Evolutionary conservation across 805 yeast species (phyloP), one percentile per base, ranked within the genome.

Genomic region (Helenozyma rhizophorensis): DNA sequence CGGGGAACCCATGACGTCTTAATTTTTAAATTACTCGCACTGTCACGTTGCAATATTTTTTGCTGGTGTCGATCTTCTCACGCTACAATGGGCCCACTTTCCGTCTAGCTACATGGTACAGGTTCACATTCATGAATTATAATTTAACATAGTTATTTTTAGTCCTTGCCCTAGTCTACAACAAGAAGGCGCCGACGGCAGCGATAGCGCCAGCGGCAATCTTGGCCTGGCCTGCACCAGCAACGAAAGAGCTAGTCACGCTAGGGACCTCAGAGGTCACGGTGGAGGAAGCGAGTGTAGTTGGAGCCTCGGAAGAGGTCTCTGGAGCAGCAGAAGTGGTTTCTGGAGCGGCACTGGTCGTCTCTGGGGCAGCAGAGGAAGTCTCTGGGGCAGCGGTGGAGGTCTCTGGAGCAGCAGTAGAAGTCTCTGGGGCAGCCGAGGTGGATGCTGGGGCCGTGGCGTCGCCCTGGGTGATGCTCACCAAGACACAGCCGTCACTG

Each of bases 321-420:
- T 16, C 36, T n/a, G n/a, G n/a, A n/a, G n/a, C n/a, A n/a, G n/a
- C n/a, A n/a, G n/a, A n/a, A n/a, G 36, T 2, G 14, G 28, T 9
- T 2, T 14, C 5, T n/a, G 36, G 13, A 2, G 4, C 11, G 9
- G 11, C 25, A 8, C 29, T 14, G 12, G 39, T 21, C 12, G 48
- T 49, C 27, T 50, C 49, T 21, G 59, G 57, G 4, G 47, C 52
- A 17, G 42, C 42, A 30, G 58, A 50, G 26, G 62, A 47, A 32
- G 51, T 6, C 19, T 6, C 52, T 10, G 53, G 46, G 33, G 51
- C 33, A 42, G 53, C 26, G 28, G 44, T 23, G 40, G 51, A 32
- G 42, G 39, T 39, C 39, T 53, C 45, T 45, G 60, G 37, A 51
- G 59, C 37, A 51, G 51, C 31, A 51, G 58, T 38, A 42, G 48